phyloP scores from a whole-genome alignment of 805 yeast genomes.

The Schizosaccharomyces osmophilus region DNA sequence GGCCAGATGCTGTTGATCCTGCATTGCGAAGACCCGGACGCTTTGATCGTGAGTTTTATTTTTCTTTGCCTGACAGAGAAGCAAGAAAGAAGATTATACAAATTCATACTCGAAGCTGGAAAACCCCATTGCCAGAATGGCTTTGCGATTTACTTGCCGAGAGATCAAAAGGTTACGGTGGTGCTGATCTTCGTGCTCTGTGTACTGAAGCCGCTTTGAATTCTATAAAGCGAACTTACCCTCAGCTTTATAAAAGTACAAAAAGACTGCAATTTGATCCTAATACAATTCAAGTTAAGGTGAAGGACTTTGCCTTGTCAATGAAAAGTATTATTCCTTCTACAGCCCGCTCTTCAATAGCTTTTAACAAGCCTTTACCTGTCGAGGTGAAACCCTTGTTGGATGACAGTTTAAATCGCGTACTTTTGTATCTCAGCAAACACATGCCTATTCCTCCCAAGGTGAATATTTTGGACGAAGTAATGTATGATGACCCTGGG shows the following conservation, averaged over 20 bases:
- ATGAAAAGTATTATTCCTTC: slow-evolving; percentile 62
- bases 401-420: slow-evolving; percentile 22
- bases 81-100: slow-evolving; percentile 57
- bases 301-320: slow-evolving; percentile 69
- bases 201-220: slow-evolving; percentile 90
- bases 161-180: slow-evolving; percentile 87
- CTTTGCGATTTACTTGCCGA: slow-evolving; percentile 47
- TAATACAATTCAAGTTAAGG: slow-evolving; percentile 39
- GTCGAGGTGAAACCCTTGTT: slow-evolving; percentile 42
- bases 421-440: slow-evolving; percentile 25
- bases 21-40: slow-evolving; percentile 92
- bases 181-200: slow-evolving; percentile 83
- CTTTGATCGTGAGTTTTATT: slow-evolving; percentile 88
- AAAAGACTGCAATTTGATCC: slow-evolving; percentile 59
- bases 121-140: slow-evolving; percentile 34
- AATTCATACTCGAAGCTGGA: slow-evolving; percentile 81
- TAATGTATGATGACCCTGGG: slow-evolving; percentile 32
- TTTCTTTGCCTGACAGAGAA: slow-evolving; percentile 66
- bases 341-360: slow-evolving; percentile 60
- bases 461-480: slow-evolving; percentile 39
- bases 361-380: slow-evolving; percentile 58
- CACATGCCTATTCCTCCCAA: slow-evolving; percentile 37
- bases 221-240: slow-evolving; percentile 75
- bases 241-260: slow-evolving; percentile 63
- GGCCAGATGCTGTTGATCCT: slow-evolving; percentile 97